Evolutionary conservation across 2,329 filamentous ascomycete genomes (phyloP).

Genomic region (Aspergillus japonicus): DNA sequence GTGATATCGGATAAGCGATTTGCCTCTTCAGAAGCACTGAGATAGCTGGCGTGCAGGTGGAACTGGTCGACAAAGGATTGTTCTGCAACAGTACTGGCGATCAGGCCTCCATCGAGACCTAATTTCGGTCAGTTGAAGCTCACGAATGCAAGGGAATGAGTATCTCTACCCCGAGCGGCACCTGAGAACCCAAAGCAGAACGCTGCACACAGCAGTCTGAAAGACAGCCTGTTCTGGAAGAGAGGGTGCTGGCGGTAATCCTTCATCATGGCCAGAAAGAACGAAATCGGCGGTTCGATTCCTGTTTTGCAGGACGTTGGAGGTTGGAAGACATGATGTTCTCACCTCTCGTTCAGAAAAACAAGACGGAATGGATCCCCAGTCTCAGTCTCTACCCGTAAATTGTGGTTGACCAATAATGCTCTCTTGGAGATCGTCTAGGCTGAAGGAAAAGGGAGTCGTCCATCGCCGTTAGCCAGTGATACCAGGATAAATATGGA

Average conservation of each 20-base stretch:
- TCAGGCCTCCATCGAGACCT: slow-evolving; percentile 25
- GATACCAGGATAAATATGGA: not conserved
- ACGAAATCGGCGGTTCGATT: not conserved
- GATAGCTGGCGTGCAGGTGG: slow-evolving; percentile 7
- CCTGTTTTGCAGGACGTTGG: not conserved
- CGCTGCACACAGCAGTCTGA: slow-evolving; percentile 2
- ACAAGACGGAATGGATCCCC: not conserved
- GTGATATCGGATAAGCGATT: slow-evolving; percentile 38
- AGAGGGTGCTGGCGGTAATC: not conserved
- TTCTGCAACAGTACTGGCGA: slow-evolving; percentile 22
- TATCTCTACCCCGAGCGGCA: slow-evolving; percentile 1
- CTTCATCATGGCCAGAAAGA: not conserved
- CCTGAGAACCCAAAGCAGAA: slow-evolving; percentile 6
- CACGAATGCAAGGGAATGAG: not conserved
- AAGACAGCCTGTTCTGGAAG: not conserved
- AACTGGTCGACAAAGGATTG: slow-evolving; percentile 21
- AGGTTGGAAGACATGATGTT: not conserved
- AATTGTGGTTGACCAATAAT: not conserved
- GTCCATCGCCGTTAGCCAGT: not conserved
- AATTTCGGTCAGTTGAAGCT: not conserved
- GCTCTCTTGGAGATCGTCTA: not conserved
- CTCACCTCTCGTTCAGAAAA: not conserved
- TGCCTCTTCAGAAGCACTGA: slow-evolving; percentile 25
- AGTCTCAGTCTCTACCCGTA: not conserved
- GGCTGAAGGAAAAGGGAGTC: not conserved